Evolutionary conservation across 2,329 filamentous ascomycete genomes (phyloP), one percentile per base, ranked within the genome.

Genomic region (Aphanoascus verrucosus): DNA sequence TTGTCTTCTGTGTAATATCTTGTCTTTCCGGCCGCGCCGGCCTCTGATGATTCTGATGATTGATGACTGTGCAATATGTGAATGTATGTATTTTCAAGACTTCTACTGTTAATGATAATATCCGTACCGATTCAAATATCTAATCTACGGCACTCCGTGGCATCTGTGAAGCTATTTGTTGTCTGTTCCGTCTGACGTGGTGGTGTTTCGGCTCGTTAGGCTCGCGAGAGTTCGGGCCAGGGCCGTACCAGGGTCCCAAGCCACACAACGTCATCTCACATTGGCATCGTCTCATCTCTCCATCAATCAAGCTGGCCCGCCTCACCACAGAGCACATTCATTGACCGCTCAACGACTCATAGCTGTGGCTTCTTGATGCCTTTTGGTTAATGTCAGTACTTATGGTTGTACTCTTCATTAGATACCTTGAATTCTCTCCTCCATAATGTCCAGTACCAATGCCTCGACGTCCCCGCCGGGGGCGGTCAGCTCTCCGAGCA

Each of bases 371-470:
- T 41, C 35, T 41, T 28, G 38, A 35, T 20, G 23, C 6, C 4
- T 12, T 41, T 42, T 37, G 37, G 37, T 43, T 48, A n/a, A 53
- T 53, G 51, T 53, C 44, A 44, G 38, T 42, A 48, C 51, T 15
- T 42, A 53, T 53, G 51, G 17, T 17, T 20, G 15, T 34, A 17
- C 42, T 17, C 31, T 34, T 1, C 9, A 9, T 53, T 15, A 14
- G 37, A 17, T 37, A 37, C n/a, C 38, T 49, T 37, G 51, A 53
- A 23, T 53, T 37, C 28, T 44, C 43, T 35, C 51, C 51, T 28
- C 51, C 51, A 28, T 53, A 53, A 53, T 53, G 51, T 53, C 51
- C 23, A 43, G 43, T 35, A 34, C 28, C 44, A 49, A 53, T 31
- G 12, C 17, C 14, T 35, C 37, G 37, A 15, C 44, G 7, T 23